These are phyloP conservation scores for Ustulina deusta DNA, from an alignment of 2,329 filamentous ascomycete genomes.

Conservation along the genomic window DNA sequence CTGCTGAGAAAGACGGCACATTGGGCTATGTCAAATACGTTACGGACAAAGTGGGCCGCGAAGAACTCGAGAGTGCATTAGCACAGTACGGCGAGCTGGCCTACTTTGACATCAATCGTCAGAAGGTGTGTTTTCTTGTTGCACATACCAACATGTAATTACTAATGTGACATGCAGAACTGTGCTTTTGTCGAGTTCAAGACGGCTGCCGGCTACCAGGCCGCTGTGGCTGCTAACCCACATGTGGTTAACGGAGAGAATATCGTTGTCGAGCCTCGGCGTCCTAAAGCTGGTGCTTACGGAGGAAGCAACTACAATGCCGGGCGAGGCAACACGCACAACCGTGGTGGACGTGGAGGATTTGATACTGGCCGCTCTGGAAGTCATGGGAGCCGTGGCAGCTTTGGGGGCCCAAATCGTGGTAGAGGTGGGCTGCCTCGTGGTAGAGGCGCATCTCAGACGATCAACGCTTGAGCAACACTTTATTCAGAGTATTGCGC, in stretches of 20 bases:
- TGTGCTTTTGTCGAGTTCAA: conserved; percentile 97
- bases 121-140: conserved; percentile 74
- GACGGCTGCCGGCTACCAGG: conserved; percentile 81
- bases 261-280: conserved; percentile 89
- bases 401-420: conserved; percentile 74
- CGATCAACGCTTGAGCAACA: conserved; percentile 61
- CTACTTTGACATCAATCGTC: conserved; percentile 82
- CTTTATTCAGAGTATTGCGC: conserved; percentile 7
- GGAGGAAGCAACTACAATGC: conserved; percentile 75
- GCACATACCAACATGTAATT: conserved; percentile 31
- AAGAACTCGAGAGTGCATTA: conserved; percentile 77
- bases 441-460: conserved; percentile 67
- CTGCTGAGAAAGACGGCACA: conserved; percentile 78
- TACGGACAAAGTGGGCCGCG: conserved; percentile 84
- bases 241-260: conserved; percentile 85
- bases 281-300: conserved; percentile 77
- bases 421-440: conserved; percentile 75
- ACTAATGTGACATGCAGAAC: conserved; percentile 70
- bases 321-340: conserved; percentile 69
- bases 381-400: conserved; percentile 74
- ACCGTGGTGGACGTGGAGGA: conserved; percentile 73
- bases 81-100: conserved; percentile 77
- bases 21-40: conserved; percentile 97
- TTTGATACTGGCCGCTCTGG: conserved; percentile 70
- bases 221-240: conserved; percentile 85